Evolutionary conservation across 805 yeast genomes (phyloP).

Genomic region (Lachancea fermentati): DNA sequence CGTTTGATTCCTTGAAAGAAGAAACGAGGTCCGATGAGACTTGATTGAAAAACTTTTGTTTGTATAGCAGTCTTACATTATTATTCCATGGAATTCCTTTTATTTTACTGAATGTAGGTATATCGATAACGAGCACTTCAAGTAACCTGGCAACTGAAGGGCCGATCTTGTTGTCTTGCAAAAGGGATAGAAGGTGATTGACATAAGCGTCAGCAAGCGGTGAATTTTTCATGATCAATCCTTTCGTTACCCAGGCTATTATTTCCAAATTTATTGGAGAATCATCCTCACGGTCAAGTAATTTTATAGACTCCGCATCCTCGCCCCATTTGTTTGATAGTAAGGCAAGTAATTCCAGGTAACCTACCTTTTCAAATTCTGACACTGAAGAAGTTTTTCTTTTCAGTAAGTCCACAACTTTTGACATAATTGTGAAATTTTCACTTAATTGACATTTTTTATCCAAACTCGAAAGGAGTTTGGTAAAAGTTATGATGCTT

Average conservation of each 20-base stretch:
- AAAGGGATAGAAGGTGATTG: constrained; percentile 32
- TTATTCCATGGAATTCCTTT: constrained; percentile 42
- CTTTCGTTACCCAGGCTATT: constrained; percentile 67
- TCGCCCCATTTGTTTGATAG: constrained; percentile 27
- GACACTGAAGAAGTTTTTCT: background rate
- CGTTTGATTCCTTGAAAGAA: constrained; percentile 34
- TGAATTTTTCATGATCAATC: constrained; percentile 56
- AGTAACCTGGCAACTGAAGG: constrained; percentile 46
- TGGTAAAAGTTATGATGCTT: constrained; percentile 37
- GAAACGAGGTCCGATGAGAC: constrained; percentile 51
- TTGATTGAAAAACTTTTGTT: constrained; percentile 69
- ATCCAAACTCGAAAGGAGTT: constrained; percentile 49
- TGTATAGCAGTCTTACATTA: constrained; percentile 62
- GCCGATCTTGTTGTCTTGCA: constrained; percentile 34
- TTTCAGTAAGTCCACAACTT: constrained; percentile 9
- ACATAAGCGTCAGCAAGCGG: constrained; percentile 32
- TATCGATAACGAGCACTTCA: constrained; percentile 62
- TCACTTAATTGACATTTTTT: constrained; percentile 28
- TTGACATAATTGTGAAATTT: constrained; percentile 6
- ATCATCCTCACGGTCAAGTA: constrained; percentile 13
- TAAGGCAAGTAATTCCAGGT: constrained; percentile 25
- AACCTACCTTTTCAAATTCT: constrained; percentile 23
- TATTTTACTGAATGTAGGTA: constrained; percentile 50
- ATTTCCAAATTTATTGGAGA: constrained; percentile 42
- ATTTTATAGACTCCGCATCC: constrained; percentile 12